These are phyloP conservation scores for Elaeagnus macrophylla DNA, from an alignment of 306 rosid genomes.

Conservation along the genomic window DNA sequence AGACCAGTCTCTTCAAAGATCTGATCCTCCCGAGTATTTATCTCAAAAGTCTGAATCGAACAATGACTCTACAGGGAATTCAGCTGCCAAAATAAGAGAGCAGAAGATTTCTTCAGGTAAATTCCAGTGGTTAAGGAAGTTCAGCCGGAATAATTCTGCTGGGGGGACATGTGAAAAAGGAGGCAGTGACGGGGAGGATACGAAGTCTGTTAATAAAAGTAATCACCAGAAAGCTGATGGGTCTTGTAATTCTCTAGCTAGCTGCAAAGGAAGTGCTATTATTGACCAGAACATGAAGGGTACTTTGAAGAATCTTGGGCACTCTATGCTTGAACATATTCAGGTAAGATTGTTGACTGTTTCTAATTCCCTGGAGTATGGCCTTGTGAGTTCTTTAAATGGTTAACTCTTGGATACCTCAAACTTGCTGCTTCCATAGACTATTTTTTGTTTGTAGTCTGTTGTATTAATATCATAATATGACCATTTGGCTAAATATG, in stretches of 20 bases:
- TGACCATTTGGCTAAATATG: too few relatives aligned
- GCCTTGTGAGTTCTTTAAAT: neutral
- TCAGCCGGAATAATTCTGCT: constrained; percentile 38
- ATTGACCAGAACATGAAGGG: constrained; percentile 55
- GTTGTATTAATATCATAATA: too few relatives aligned
- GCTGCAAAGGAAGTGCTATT: constrained; percentile 44
- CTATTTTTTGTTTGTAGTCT: too few relatives aligned
- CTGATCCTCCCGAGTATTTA: constrained; percentile 35
- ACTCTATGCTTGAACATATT: constrained; percentile 86
- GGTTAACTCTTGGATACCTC: too few relatives aligned
- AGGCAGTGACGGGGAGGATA: constrained; percentile 26
- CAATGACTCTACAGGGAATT: constrained; percentile 26
- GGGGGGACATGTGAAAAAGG: constrained; percentile 47
- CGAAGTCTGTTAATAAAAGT: constrained; percentile 29
- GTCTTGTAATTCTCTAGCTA: constrained; percentile 32
- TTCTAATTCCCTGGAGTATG: neutral
- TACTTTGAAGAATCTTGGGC: constrained; percentile 71
- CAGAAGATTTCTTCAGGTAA: constrained; percentile 40
- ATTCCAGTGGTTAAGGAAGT: constrained; percentile 73
- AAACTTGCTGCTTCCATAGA: too few relatives aligned
- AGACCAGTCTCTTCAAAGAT: constrained; percentile 42
- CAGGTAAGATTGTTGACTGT: constrained; percentile 45
- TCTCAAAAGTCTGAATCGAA: constrained; percentile 27
- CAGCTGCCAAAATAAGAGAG: constrained; percentile 33
- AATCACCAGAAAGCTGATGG: constrained; percentile 26